A percentile compares a stretch with the other conserved stretches of the same genome.
phyloP scores from a whole-genome alignment of 2,329 filamentous ascomycete species.

The Teratosphaeria zuluensis region DNA sequence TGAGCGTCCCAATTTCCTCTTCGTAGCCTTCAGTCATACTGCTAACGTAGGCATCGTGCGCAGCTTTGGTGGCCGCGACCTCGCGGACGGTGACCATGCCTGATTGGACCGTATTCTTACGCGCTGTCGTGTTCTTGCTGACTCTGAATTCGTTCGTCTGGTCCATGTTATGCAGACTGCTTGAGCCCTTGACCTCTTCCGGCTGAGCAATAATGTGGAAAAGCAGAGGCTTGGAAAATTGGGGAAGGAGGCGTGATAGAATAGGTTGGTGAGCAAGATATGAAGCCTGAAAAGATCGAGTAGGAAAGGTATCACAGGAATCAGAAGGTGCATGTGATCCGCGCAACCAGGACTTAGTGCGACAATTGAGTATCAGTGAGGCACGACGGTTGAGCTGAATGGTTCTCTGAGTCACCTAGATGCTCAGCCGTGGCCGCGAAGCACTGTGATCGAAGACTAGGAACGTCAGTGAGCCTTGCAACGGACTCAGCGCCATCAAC shows the following conservation, averaged over 20 bases:
- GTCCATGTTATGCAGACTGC: not conserved
- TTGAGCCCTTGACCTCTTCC: not conserved
- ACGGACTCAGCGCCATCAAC: not conserved
- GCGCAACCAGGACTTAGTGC: not conserved
- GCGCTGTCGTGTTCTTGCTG: slow-evolving; percentile 5
- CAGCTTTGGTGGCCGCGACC: not conserved
- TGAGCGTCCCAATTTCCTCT: slow-evolving; percentile 1
- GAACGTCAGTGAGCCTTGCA: not conserved
- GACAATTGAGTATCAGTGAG: not conserved
- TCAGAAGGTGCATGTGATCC: not conserved
- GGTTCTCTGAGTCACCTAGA: not conserved
- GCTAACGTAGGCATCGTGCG: slow-evolving; percentile 3
- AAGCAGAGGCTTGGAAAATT: not conserved
- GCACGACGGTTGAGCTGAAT: not conserved
- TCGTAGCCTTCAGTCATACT: slow-evolving; percentile 4
- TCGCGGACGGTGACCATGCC: slow-evolving; percentile 1
- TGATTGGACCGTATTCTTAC: not conserved
- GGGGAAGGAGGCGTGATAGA: not conserved
- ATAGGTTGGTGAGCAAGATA: not conserved
- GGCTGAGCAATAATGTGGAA: not conserved
- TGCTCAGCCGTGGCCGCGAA: not conserved
- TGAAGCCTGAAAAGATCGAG: not conserved
- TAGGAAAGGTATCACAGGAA: not conserved
- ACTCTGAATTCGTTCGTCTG: slow-evolving; percentile 1
- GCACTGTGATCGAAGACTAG: not conserved